Base-by-base conservation (phyloP, 805 yeast genomes). In the Nakazawaea holstii region DNA sequence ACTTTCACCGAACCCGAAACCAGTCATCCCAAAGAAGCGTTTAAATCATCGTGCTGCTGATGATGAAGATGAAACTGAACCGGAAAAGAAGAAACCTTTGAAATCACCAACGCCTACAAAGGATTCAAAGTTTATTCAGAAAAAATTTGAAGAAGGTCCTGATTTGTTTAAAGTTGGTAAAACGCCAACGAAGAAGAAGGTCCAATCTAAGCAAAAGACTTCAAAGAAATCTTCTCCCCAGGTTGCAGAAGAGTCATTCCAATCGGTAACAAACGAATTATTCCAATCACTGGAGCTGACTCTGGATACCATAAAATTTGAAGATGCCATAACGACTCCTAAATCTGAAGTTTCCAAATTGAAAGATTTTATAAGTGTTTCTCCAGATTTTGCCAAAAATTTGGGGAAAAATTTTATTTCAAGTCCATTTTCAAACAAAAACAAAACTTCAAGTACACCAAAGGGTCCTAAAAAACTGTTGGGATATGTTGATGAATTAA, bases 331-430 rank as follows among this genome's bases (percentile, higher is more conserved):
- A 35, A 41, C 48, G n/a, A 55, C 53, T 38, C 53, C 53, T 28
- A 50, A 51, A 13, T 49, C 52, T 33, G n/a, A n/a, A n/a, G 45
- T 39, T n/a, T 43, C 54, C 14, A 40, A 45, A 17, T 43, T 46
- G 4, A 52, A 54, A 36, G 40, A 50, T 24, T 49, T 52, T 5
- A 49, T 52, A 7, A 38, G 50, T 6, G 43, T 37, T 8, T 37
- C 49, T 14, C 49, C 59, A 1, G 66, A 59, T 7, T 65, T 72
- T 49, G 73, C 73, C 1, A 57, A 69, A 26, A 65, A 65, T 33
- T 55, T 70, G 43, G 62, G 68, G 4, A 55, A 64, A 13, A 35
- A 30, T 15, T 31, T 53, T 54, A 6, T 52, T 57, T 29, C 56
- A 51, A 53, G 62, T 58, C 9, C 52, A 46, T 36, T 51, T 35